A percentile compares a stretch with the other conserved stretches of the same genome.
These are phyloP conservation scores for Phaseolus lunatus DNA, from an alignment of 306 rosid genomes.

Conservation along the genomic window DNA sequence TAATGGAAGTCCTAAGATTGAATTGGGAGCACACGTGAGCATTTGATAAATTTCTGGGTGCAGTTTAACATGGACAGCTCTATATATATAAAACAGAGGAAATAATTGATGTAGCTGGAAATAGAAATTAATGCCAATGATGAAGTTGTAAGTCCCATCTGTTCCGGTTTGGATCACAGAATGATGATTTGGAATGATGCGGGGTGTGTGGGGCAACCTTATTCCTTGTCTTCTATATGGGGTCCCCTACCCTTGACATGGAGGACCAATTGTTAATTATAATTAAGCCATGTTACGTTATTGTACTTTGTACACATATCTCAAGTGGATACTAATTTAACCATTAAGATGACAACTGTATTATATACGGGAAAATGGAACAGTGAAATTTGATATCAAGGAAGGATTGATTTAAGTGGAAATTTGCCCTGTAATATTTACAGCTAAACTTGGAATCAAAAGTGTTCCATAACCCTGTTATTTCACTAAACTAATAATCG, in stretches of 20 bases:
- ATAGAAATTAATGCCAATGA: slow-evolving; percentile 48
- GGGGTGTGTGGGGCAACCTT: slow-evolving; percentile 47
- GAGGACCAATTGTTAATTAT: not conserved
- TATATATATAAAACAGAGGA: slow-evolving; percentile 30
- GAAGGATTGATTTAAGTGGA: no score
- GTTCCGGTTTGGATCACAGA: slow-evolving; percentile 57
- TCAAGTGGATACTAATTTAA: not conserved
- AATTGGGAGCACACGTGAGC: slow-evolving; percentile 56
- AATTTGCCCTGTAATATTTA: no score
- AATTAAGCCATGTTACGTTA: slow-evolving; percentile 13
- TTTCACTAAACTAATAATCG: no score
- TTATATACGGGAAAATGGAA: no score
- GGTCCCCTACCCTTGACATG: slow-evolving; percentile 49
- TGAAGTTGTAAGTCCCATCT: slow-evolving; percentile 56
- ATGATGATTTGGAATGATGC: slow-evolving; percentile 51
- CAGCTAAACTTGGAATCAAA: no score
- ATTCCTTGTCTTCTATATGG: slow-evolving; percentile 48
- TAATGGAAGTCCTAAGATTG: slow-evolving; percentile 32
- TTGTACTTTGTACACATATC: slow-evolving; percentile 39
- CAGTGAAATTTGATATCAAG: no score
- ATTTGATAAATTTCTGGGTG: slow-evolving; percentile 41
- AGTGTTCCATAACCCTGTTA: no score
- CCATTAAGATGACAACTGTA: no score
- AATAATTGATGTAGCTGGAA: slow-evolving; percentile 49
- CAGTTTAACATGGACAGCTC: slow-evolving; percentile 51